Evolutionary conservation across 2,329 filamentous ascomycete genomes (phyloP), one percentile per base, ranked within the genome.

Genomic region (Chaetomium sp.): DNA sequence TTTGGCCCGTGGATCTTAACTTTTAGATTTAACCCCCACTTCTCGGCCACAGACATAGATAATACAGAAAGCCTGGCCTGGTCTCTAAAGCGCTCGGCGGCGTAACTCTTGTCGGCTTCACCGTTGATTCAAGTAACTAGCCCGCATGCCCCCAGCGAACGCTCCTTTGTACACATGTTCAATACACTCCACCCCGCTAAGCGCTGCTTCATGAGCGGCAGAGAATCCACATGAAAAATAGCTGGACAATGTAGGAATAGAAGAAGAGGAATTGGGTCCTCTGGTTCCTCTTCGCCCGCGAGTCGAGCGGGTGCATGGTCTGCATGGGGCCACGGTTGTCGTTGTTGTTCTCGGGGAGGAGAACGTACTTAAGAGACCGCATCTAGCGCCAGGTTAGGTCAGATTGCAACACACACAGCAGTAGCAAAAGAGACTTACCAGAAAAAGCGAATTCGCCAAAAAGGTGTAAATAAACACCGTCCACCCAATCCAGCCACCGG

Each of bases 191-290:
- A n/a, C 8, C n/a, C 5, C 11, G n/a, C 2, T 34, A 37, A 51
- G 11, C 32, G 12, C 3, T 33, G 11, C 12, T 40, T 46, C 56
- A 80, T 34, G 73, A 71, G 57, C 75, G 71, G 57, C 75, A 81
- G 57, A 84, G 71, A 62, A 82, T 72, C 86, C 92, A 94, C 91
- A 97, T 99, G 72, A 97, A 95, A 54, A 91, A 76, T 63, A 97
- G 81, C 75, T 99, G 94, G 55, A 97, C 86, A 54, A 95, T 78
- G 72, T 97, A 99, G 45, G 91, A 92, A 74, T 99, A 96, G 64
- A 91, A 79, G 71, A 95, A 95, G 62, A 96, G 78, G 68, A 96
- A 96, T 72, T 96, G 90, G 1, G 91, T 96, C 60, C 91, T 80
- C 69, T 90, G 85, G 72, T 88, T 94, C 68, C 88, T 85, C 74